Evolutionary conservation across 176 grass and related monocot genomes (phyloP).

Genomic region (Cenchrus americanus): DNA sequence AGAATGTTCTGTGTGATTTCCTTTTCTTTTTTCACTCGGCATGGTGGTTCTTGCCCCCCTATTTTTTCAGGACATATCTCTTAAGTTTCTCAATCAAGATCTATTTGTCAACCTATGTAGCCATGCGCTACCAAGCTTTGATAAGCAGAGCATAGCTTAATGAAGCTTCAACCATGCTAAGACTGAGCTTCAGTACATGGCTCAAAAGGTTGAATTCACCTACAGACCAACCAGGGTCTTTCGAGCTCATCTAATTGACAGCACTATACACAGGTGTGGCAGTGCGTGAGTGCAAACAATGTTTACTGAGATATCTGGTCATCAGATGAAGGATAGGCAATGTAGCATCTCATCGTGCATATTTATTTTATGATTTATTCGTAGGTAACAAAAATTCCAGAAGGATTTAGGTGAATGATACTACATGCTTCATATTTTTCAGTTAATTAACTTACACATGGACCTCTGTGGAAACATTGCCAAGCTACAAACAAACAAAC

Average conservation of each 20-base stretch:
- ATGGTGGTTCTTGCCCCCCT: not conserved
- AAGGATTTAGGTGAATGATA: not conserved
- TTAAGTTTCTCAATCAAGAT: not conserved
- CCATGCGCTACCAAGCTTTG: not conserved
- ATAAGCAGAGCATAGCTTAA: not conserved
- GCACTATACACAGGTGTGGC: not conserved
- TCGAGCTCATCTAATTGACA: not conserved
- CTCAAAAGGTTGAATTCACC: not conserved
- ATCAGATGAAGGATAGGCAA: not conserved
- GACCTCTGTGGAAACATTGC: not conserved
- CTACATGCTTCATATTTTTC: not conserved
- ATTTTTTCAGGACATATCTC: not conserved
- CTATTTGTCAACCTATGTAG: not conserved
- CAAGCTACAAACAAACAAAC: not conserved
- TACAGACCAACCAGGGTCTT: not conserved
- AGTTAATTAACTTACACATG: not conserved
- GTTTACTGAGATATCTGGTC: not conserved
- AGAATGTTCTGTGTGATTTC: not conserved
- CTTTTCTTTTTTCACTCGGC: not conserved
- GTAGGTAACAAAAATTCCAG: not conserved
- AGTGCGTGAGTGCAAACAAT: slow-evolving; percentile 14
- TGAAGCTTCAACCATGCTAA: not conserved
- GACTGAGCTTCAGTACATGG: not conserved
- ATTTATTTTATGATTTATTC: not conserved
- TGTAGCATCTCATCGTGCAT: not conserved